Percentiles rank a stretch among this genome's conserved stretches.
Evolutionary conservation across 2,329 filamentous ascomycete species (phyloP).

Genomic region (Alternaria triticimaculans): DNA sequence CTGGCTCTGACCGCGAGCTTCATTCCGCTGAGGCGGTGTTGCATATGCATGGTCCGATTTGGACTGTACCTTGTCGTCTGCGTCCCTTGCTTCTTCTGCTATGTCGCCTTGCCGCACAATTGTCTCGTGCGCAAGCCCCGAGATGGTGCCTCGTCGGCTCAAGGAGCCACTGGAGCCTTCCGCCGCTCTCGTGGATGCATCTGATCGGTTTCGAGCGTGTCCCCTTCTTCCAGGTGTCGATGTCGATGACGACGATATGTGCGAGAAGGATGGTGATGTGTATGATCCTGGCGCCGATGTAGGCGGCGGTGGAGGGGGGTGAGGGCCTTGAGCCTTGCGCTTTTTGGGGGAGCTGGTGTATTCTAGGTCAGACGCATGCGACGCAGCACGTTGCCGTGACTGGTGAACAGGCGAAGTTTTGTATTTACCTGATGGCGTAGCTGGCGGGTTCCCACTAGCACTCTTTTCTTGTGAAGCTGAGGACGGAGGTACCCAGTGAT

Average conservation of each 20-base stretch:
- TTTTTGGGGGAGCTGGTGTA: constrained; percentile 82
- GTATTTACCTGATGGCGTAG: constrained; percentile 72
- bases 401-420: constrained; percentile 50
- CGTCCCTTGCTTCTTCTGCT: constrained; percentile 31
- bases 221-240: constrained; percentile 64
- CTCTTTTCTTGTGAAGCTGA: constrained; percentile 60
- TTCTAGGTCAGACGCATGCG: constrained; percentile 61
- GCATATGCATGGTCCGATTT: constrained; percentile 29
- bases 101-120: constrained; percentile 32
- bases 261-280: constrained; percentile 60
- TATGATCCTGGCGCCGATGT: constrained; percentile 57
- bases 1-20: constrained; percentile 32
- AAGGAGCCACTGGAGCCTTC: constrained; percentile 40
- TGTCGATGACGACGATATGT: constrained; percentile 62
- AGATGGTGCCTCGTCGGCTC: constrained; percentile 43
- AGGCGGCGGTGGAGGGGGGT: constrained; percentile 59
- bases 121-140: constrained; percentile 40
- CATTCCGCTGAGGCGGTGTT: constrained; percentile 32
- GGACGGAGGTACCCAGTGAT: constrained; percentile 85
- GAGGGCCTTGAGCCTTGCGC: constrained; percentile 72
- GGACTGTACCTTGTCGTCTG: constrained; percentile 29
- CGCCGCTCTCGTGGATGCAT: constrained; percentile 58
- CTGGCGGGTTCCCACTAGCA: constrained; percentile 68
- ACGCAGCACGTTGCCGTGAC: constrained; percentile 57
- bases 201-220: constrained; percentile 71